A percentile compares a stretch with the other conserved stretches of the same genome.
phyloP scores from a whole-genome alignment of 805 yeast genomes.

The Yamadazyma kitorensis region DNA sequence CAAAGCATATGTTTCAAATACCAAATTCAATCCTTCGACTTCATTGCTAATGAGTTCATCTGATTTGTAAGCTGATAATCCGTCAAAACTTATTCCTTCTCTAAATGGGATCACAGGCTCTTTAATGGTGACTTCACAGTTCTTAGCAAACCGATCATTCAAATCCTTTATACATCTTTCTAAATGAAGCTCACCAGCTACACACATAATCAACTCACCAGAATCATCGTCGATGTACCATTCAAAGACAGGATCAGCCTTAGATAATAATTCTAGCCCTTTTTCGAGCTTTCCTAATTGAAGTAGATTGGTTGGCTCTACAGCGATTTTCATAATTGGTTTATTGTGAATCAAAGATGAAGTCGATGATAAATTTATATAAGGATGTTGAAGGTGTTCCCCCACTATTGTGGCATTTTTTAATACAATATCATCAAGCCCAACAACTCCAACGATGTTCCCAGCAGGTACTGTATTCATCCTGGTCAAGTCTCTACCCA shows the following conservation, averaged over 20 bases:
- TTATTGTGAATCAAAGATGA: conserved; percentile 54
- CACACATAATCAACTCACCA: conserved; percentile 91
- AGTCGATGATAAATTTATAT: conserved; percentile 57
- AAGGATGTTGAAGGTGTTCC: conserved; percentile 51
- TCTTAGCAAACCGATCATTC: conserved; percentile 81
- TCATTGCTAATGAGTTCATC: conserved; percentile 13
- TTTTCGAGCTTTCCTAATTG: conserved; percentile 70
- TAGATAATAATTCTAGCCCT: conserved; percentile 75
- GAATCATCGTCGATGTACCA: conserved; percentile 75
- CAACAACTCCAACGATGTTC: conserved; percentile 90
- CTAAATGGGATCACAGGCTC: conserved; percentile 94
- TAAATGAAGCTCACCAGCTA: conserved; percentile 95
- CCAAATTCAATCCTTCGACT: conserved; percentile 26
- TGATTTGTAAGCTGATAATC: conserved; percentile 25
- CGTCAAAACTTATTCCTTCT: conserved; percentile 72
- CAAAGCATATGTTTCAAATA: conserved; percentile 55
- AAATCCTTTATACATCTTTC: conserved; percentile 93
- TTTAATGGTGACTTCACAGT: conserved; percentile 79
- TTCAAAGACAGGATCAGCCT: conserved; percentile 94
- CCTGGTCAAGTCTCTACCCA: conserved; percentile 88
- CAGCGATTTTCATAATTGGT: conserved; percentile 91
- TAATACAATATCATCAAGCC: conserved; percentile 75
- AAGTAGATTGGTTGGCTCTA: conserved; percentile 90
- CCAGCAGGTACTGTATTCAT: conserved; percentile 88
- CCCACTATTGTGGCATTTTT: conserved; percentile 80